Percentiles rank a stretch among this genome's conserved stretches.
phyloP scores from a whole-genome alignment of 1,284 basidiomycete genomes.

The Austroboletus novae-zelandiae region DNA sequence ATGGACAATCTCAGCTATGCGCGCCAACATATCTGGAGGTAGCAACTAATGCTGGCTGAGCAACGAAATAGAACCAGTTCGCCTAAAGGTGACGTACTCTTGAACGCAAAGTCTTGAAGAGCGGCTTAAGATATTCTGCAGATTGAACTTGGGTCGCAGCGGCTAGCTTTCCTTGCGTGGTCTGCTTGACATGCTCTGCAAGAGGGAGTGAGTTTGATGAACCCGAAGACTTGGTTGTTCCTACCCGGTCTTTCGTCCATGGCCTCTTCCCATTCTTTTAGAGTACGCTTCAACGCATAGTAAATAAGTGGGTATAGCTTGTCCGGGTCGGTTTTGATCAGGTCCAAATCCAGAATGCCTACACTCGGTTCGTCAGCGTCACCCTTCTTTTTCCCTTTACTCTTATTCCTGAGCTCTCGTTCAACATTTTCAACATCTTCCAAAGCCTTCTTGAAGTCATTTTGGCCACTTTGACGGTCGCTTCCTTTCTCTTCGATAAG shows the following conservation, averaged over 20 bases:
- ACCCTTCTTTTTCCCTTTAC: constrained; percentile 66
- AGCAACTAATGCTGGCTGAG: constrained; percentile 55
- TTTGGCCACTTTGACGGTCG: constrained; percentile 75
- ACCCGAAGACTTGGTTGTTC: not conserved
- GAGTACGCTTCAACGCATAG: constrained; percentile 87
- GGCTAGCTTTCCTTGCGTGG: constrained; percentile 90
- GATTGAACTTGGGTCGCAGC: constrained; percentile 96
- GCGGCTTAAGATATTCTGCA: constrained; percentile 93
- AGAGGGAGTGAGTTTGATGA: constrained; percentile 6
- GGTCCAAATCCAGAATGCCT: constrained; percentile 69
- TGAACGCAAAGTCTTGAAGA: constrained; percentile 88
- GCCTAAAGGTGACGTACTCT: constrained; percentile 53
- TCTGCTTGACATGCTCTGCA: constrained; percentile 75
- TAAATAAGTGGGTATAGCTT: constrained; percentile 98
- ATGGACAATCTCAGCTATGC: constrained; percentile 94
- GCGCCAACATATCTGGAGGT: constrained; percentile 81
- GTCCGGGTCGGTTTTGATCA: constrained; percentile 92
- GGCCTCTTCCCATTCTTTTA: constrained; percentile 95
- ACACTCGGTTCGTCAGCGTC: constrained; percentile 47
- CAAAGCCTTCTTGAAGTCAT: constrained; percentile 93
- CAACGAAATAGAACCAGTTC: not conserved
- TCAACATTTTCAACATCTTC: constrained; percentile 89
- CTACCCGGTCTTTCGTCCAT: constrained; percentile 89
- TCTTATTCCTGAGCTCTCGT: constrained; percentile 62
- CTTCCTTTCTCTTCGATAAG: constrained; percentile 88